phyloP scores from a whole-genome alignment of 2,329 filamentous ascomycete genomes.

The Aspergillus hortae region DNA sequence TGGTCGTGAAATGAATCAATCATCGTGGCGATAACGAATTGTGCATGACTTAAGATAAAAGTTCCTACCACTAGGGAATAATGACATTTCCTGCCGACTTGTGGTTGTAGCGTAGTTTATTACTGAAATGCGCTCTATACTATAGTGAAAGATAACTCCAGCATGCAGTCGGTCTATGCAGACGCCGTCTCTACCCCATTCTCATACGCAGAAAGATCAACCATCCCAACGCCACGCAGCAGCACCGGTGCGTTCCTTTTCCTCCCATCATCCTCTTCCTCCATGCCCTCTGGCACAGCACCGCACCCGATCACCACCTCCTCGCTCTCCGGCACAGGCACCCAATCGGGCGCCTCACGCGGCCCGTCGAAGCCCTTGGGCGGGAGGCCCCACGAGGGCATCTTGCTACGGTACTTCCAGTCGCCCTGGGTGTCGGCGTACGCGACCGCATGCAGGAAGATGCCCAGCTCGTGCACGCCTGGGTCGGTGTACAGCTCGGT shows the following conservation, averaged over 20 bases:
- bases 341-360: conserved; percentile 56
- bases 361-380: conserved; percentile 70
- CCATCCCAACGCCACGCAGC: conserved; percentile 32
- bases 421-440: conserved; percentile 79
- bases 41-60: conserved; percentile 1
- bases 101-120: too few relatives aligned
- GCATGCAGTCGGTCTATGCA: not conserved
- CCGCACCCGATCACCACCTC: conserved; percentile 39
- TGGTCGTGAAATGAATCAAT: conserved; percentile 12
- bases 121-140: too few relatives aligned
- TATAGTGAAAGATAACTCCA: not conserved
- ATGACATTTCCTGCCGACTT: too few relatives aligned
- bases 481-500: conserved; percentile 93
- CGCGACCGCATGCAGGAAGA: conserved; percentile 88
- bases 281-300: conserved; percentile 24
- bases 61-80: not conserved
- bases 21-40: conserved; percentile 11
- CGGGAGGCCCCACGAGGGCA: conserved; percentile 84
- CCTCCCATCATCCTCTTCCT: conserved; percentile 17
- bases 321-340: conserved; percentile 33
- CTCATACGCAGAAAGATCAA: conserved; percentile 25
- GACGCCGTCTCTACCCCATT: not conserved
- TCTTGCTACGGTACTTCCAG: conserved; percentile 82
- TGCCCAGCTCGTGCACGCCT: conserved; percentile 79
- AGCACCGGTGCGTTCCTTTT: conserved; percentile 25